Conservation (phyloP, 805 yeast genomes). For the Lachancea cidri region DNA sequence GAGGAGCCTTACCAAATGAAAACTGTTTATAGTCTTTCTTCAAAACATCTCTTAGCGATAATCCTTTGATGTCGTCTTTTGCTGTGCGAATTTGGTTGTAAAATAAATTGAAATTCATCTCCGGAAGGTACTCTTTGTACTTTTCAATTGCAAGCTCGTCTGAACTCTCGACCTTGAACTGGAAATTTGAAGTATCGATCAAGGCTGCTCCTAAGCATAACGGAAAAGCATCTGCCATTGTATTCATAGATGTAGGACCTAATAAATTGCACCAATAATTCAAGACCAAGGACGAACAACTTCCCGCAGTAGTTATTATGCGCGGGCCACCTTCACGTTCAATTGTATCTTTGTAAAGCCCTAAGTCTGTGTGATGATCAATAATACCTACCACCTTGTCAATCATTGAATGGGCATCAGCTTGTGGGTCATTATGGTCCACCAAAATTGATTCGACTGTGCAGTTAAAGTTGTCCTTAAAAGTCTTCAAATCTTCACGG, state of each 20-base stretch:
- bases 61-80: constrained; percentile 60
- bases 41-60: constrained; percentile 56
- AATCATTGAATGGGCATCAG: constrained; percentile 33
- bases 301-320: constrained; percentile 58
- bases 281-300: constrained; percentile 74
- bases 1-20: constrained; percentile 32
- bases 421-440: constrained; percentile 75
- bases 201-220: constrained; percentile 64
- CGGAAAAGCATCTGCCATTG: constrained; percentile 35
- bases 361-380: constrained; percentile 85
- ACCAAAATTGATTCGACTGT: constrained; percentile 54
- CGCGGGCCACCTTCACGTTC: constrained; percentile 43
- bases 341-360: constrained; percentile 39
- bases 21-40: constrained; percentile 84
- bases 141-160: constrained; percentile 46
- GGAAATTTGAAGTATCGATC: constrained; percentile 69
- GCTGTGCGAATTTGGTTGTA: constrained; percentile 39
- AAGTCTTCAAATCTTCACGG: constrained; percentile 54
- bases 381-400: constrained; percentile 52
- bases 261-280: constrained; percentile 46
- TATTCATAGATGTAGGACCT: constrained; percentile 9
- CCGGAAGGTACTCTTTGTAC: constrained; percentile 31
- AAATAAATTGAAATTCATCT: constrained; percentile 19
- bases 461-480: constrained; percentile 11
- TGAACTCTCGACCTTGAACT: constrained; percentile 52